Evolutionary conservation across 176 grass and related monocot species (phyloP), one percentile per base, ranked within the genome.

Genomic region (Sorghum bicolor): DNA sequence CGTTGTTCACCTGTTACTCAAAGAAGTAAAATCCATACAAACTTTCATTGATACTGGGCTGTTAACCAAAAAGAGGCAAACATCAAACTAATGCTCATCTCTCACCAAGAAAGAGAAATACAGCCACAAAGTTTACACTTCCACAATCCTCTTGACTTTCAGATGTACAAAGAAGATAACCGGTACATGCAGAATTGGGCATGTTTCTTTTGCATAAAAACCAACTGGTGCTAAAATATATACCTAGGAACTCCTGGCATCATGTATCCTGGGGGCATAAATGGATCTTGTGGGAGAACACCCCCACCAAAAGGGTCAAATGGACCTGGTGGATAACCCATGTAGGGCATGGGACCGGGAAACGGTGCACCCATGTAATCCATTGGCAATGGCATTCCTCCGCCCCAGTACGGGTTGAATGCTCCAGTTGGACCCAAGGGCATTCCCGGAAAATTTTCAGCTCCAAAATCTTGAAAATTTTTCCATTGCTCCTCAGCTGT

Each of bases 161-260:
- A 67, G 26, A 74, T 25, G 63, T 45, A 53, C 67, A 67, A 61
- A 75, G 24, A 80, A 62, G n/a, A 88, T 26, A 30, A 65, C n/a
- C 7, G 32, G 10, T 50, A 83, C 47, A 78, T 58, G 39, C 58
- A 28, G 9, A 30, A 77, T 63, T 64, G 30, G 25, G 50, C 43
- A 63, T 43, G 30, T 71, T 82, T 26, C 76, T 75, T 76, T n/a
- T 19, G 8, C 50, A 75, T 12, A 78, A 36, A 26, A 70, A 76
- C 67, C 43, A 67, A 86, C 71, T 30, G 29, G 43, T 50, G 15
- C 81, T 64, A 80, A 82, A 74, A 22, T 48, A 80, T 82, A 78
- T 92, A 99, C 91, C 97, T 96, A 81, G 89, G 93, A 84, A 92
- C 81, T 85, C 70, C 66, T 72, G 91, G 93, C 89, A 99, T 94